phyloP scores from a whole-genome alignment of 768 basidiomycete species.

The Xerocomus potaroensis region DNA sequence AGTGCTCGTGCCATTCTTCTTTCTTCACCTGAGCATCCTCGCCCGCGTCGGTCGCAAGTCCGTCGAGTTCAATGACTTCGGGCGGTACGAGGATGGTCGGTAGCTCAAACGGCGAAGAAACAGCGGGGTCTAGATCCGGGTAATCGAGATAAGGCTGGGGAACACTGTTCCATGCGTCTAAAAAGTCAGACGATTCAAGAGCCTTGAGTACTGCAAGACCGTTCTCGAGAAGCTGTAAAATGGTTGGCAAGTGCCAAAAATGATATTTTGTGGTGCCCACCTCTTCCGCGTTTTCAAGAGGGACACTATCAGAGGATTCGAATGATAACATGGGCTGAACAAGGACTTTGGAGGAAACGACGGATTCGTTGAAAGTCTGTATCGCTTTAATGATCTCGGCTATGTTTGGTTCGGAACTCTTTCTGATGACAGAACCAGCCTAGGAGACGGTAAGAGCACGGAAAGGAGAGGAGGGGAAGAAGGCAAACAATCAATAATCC shows the following conservation, averaged over 20 bases:
- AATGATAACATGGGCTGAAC: constrained; percentile 59
- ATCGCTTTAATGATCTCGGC: constrained; percentile 69
- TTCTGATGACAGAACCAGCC: constrained; percentile 67
- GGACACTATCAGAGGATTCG: constrained; percentile 37
- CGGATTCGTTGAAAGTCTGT: constrained; percentile 64
- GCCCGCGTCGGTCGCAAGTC: constrained; percentile 60
- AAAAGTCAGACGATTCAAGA: constrained; percentile 59
- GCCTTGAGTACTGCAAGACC: constrained; percentile 58
- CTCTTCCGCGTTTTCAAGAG: constrained; percentile 57
- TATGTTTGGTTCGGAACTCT: constrained; percentile 53
- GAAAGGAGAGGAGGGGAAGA: not conserved
- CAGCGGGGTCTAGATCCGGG: constrained; percentile 37
- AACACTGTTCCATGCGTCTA: constrained; percentile 50
- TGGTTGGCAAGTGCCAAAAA: not conserved
- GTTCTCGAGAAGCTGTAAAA: constrained; percentile 64
- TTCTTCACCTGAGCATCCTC: constrained; percentile 72
- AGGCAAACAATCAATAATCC: constrained; percentile 67
- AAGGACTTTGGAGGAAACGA: constrained; percentile 53
- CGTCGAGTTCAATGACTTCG: constrained; percentile 79
- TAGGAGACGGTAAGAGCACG: constrained; percentile 23
- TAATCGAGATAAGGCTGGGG: constrained; percentile 62
- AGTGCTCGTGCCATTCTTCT: constrained; percentile 79
- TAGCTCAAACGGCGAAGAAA: constrained; percentile 55
- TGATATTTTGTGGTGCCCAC: constrained; percentile 30
- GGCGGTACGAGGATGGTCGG: constrained; percentile 84